Base-by-base conservation (phyloP, 306 rosid species). In the Quercus parvula region DNA sequence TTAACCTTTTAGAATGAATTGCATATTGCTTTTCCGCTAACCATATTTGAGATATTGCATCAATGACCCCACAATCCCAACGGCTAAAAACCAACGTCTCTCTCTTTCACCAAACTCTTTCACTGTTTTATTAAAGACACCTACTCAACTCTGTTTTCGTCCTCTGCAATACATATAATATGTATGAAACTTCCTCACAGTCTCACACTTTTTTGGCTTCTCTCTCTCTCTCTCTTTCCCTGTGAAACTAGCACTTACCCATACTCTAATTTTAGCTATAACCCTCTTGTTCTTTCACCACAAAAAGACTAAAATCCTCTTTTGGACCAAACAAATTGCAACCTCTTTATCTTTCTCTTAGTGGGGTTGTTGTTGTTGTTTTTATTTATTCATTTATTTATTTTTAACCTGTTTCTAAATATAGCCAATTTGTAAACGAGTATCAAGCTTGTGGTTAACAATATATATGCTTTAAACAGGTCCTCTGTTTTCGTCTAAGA, bases 81-180 rank as follows among this genome's bases (percentile, higher is more conserved):
- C 87, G 79, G 84, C 80, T 56, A 38, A 62, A 70, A 64, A 19
- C 73, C 76, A 84, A 80, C 84, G 84, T 80, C 79, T 79, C 77
- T 55, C 82, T 70, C 76, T 55, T 67, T 57, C 75, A 80, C 84
- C 81, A 71, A 80, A 80, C 70, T 44, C 52, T 58, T 64, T 76
- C 77, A 64, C 78, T 79, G 83, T 71, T 79, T 62, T 64, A 71
- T 79, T 79, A 71, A 74, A 71, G 33, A 30, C 78, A 38, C 27
- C 55, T 3, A 1, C 56, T 49, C 46, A 38, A 49, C 54, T 46
- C 61, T 75, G 84, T 63, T 56, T 79, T 63, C 33, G 63, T 57
- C 80, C 35, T 59, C 69, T 74, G 35, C 73, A 18, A 19, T 8
- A 44, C 22, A 56, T 63, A 24, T 24, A 24, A 59, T 27, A 7